Conservation (phyloP, 192 early-diverging fungal genomes). For the Dispira parvispora region DNA sequence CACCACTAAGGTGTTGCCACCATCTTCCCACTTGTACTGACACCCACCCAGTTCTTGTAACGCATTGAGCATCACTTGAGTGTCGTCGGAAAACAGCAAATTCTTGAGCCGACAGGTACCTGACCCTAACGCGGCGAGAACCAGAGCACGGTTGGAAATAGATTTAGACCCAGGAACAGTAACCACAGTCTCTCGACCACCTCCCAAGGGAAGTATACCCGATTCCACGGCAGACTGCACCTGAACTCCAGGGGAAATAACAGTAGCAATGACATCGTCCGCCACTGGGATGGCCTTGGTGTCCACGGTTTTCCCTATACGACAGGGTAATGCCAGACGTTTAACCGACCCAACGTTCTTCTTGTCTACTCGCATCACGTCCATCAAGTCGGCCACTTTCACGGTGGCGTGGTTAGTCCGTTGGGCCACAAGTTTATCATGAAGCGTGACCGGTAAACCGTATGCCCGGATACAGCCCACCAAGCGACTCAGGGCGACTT, state of each 20-base stretch:
- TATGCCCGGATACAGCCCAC: constrained; percentile 70
- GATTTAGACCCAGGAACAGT: constrained; percentile 87
- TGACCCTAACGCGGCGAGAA: constrained; percentile 72
- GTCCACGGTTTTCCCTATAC: constrained; percentile 76
- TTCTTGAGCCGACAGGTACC: constrained; percentile 72
- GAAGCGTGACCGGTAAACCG: constrained; percentile 68
- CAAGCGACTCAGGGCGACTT: constrained; percentile 74
- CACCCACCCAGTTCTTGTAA: constrained; percentile 79
- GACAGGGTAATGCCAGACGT: constrained; percentile 68
- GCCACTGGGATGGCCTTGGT: constrained; percentile 60
- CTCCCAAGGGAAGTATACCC: constrained; percentile 15
- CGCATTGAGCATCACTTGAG: constrained; percentile 89
- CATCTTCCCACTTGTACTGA: constrained; percentile 78
- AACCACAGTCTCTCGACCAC: constrained; percentile 26
- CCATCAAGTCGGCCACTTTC: constrained; percentile 70
- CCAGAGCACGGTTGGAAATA: constrained; percentile 89
- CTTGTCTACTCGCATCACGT: constrained; percentile 89
- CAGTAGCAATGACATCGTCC: constrained; percentile 71
- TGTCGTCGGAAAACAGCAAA: constrained; percentile 91
- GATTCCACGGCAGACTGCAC: constrained; percentile 36
- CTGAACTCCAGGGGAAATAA: constrained; percentile 56
- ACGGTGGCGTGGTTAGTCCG: constrained; percentile 42
- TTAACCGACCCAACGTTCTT: constrained; percentile 88
- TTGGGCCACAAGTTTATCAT: constrained; percentile 56
- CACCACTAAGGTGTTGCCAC: constrained; percentile 76